Percentiles rank a stretch among this genome's conserved stretches.
These are phyloP conservation scores for Calycina herbarum DNA, from an alignment of 2,329 filamentous ascomycete species.

Conservation along the genomic window DNA sequence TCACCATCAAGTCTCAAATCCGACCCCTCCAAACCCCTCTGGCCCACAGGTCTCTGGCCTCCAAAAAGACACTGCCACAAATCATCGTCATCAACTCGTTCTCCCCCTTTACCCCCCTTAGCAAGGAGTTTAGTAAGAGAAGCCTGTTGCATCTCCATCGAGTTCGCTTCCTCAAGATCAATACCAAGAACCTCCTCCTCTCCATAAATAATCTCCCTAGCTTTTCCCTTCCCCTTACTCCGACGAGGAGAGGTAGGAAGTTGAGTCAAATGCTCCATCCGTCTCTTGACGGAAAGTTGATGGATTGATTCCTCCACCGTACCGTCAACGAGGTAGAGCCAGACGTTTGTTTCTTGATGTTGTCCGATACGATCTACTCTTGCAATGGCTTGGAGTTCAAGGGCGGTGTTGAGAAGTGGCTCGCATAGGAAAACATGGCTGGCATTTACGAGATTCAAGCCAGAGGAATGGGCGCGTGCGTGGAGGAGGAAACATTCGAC, in stretches of 20 bases:
- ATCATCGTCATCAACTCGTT: constrained; percentile 75
- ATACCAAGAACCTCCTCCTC: constrained; percentile 53
- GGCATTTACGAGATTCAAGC: constrained; percentile 88
- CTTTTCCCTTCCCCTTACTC: constrained; percentile 34
- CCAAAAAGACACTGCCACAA: constrained; percentile 90
- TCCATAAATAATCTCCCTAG: constrained; percentile 41
- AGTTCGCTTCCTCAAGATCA: constrained; percentile 79
- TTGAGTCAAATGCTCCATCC: constrained; percentile 69
- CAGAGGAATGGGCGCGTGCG: constrained; percentile 83
- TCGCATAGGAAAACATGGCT: constrained; percentile 95
- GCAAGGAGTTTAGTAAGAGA: constrained; percentile 69
- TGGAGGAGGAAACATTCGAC: constrained; percentile 86
- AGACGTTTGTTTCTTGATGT: constrained; percentile 82
- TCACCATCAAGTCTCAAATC: constrained; percentile 27
- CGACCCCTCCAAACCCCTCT: constrained; percentile 16
- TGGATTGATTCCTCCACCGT: constrained; percentile 94
- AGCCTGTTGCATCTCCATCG: constrained; percentile 75
- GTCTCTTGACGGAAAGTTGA: constrained; percentile 75
- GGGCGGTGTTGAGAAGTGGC: constrained; percentile 86
- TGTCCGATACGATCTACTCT: constrained; percentile 95
- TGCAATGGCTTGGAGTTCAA: constrained; percentile 93
- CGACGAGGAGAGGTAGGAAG: constrained; percentile 40
- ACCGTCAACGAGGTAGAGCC: constrained; percentile 89
- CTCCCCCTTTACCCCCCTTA: constrained; percentile 70
- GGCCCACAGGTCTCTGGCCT: constrained; percentile 12